Percentiles rank a stretch among this genome's conserved stretches.
Evolutionary conservation across 2,329 filamentous ascomycete genomes (phyloP).

Genomic region (Zasmidium cellare): DNA sequence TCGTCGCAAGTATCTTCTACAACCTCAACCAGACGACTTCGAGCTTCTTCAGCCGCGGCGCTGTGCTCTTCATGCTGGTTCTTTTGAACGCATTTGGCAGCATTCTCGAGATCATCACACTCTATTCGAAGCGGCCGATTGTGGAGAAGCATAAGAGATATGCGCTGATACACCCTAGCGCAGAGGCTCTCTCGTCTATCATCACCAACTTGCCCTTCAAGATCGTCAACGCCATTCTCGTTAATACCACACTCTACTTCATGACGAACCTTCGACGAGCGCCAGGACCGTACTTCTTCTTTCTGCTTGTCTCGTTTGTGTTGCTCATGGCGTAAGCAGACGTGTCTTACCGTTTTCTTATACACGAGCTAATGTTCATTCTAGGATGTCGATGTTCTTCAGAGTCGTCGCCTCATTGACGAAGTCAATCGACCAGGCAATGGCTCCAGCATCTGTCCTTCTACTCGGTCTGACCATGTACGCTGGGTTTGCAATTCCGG

Average conservation of each 20-base stretch:
- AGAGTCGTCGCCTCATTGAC: slow-evolving; percentile 73
- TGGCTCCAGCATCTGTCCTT: slow-evolving; percentile 56
- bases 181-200: slow-evolving; percentile 84
- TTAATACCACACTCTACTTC: slow-evolving; percentile 82
- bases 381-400: slow-evolving; percentile 79
- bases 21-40: slow-evolving; percentile 64
- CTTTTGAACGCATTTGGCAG: slow-evolving; percentile 82
- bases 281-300: slow-evolving; percentile 78
- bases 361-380: slow-evolving; percentile 68
- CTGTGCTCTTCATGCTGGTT: slow-evolving; percentile 83
- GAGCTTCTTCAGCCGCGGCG: slow-evolving; percentile 77
- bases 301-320: slow-evolving; percentile 60
- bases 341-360: no score
- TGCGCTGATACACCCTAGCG: slow-evolving; percentile 84
- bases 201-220: slow-evolving; percentile 83
- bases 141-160: slow-evolving; percentile 88
- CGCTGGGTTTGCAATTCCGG: slow-evolving; percentile 63
- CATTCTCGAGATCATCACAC: slow-evolving; percentile 78
- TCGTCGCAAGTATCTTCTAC: slow-evolving; percentile 80
- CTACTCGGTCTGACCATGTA: slow-evolving; percentile 65
- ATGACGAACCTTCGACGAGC: slow-evolving; percentile 77
- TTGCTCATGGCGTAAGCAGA: not conserved
- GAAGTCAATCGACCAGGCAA: slow-evolving; percentile 59
- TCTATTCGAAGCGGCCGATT: slow-evolving; percentile 86
- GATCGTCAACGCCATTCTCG: slow-evolving; percentile 55